Evolutionary conservation across 441 rosid genomes (phyloP).

Genomic region (Pelargonium myrrhifolium): DNA sequence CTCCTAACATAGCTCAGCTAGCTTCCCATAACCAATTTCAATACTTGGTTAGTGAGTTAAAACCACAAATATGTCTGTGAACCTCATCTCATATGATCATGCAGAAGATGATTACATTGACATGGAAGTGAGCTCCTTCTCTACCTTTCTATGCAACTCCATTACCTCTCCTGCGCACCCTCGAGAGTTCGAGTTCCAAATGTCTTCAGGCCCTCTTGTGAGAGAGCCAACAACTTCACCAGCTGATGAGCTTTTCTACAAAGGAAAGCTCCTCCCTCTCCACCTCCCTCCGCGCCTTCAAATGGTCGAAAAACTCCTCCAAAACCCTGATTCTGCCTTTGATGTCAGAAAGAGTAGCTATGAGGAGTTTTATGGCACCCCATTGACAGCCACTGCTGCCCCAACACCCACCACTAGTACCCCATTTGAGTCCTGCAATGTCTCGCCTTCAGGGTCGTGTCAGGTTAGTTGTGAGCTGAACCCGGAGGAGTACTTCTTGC

Average conservation of each 20-base stretch:
- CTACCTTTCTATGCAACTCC: slow-evolving; percentile 33
- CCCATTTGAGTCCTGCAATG: slow-evolving; percentile 62
- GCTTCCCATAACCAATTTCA: not conserved
- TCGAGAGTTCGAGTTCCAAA: slow-evolving; percentile 67
- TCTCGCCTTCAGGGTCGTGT: slow-evolving; percentile 60
- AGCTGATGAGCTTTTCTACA: slow-evolving; percentile 71
- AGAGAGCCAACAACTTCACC: slow-evolving; percentile 51
- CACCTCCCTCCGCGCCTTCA: slow-evolving; percentile 62
- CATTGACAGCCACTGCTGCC: slow-evolving; percentile 41
- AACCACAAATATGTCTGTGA: slow-evolving; percentile 33
- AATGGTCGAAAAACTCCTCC: slow-evolving; percentile 49
- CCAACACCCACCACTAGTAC: slow-evolving; percentile 56
- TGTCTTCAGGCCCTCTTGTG: slow-evolving; percentile 37
- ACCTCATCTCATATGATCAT: slow-evolving; percentile 29
- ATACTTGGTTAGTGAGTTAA: too few relatives aligned
- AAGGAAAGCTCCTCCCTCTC: slow-evolving; percentile 70
- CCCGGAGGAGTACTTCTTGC: slow-evolving; percentile 43
- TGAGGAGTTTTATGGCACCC: slow-evolving; percentile 63
- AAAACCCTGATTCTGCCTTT: slow-evolving; percentile 16
- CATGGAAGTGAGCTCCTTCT: slow-evolving; percentile 49
- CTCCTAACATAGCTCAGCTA: slow-evolving; percentile 12
- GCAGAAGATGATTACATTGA: slow-evolving; percentile 58
- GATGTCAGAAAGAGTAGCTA: slow-evolving; percentile 19
- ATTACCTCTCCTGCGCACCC: slow-evolving; percentile 29
- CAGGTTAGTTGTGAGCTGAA: slow-evolving; percentile 63